Evolutionary conservation across 257 asterid genomes (phyloP), one percentile per base, ranked within the genome.

Genomic region (Nicotiana tabacum): DNA sequence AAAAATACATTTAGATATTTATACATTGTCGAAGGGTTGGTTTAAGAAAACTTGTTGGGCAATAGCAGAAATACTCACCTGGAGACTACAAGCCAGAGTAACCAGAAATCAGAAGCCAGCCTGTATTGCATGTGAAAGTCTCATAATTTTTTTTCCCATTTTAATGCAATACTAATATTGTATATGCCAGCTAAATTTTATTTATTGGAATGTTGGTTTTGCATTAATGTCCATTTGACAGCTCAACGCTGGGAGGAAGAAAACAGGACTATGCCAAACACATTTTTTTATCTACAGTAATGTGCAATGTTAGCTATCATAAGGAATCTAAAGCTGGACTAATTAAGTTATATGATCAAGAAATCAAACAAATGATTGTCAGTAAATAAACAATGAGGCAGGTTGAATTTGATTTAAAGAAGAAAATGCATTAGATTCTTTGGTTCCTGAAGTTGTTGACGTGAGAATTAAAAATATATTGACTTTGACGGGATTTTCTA

Each of bases 201-300:
- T 66, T 66, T 66, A 66, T 66, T 33, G 76, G 51, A 66, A 33
- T 33, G 51, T 33, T 32, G 2, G 51, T 33, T 66, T 33, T 67
- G 77, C 53, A 67, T 17, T 67, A 67, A 67, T 67, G 37, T 67
- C 77, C 55, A 67, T 35, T 67, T 35, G 77, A 67, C 77, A 67
- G 77, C 37, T 35, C 77, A 17, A 35, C 55, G 18, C n/a, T 35
- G n/a, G 53, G 77, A 67, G 46, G 29, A 67, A 35, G 77, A 67
- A 39, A 66, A 17, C 53, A 67, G 4, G 33, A 17, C 77, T 17
- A 67, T 67, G 77, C 29, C 16, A 67, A 35, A 16, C 35, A 35
- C 37, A 11, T 16, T 35, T 32, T 67, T 17, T 61, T 16, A 57
- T 18, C 24, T 57, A 57, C 64, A 57, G 18, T 57, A 57, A 57